These are phyloP conservation scores for Lumnitzera racemosa DNA, from an alignment of 345 rosid species.

Conservation along the genomic window DNA sequence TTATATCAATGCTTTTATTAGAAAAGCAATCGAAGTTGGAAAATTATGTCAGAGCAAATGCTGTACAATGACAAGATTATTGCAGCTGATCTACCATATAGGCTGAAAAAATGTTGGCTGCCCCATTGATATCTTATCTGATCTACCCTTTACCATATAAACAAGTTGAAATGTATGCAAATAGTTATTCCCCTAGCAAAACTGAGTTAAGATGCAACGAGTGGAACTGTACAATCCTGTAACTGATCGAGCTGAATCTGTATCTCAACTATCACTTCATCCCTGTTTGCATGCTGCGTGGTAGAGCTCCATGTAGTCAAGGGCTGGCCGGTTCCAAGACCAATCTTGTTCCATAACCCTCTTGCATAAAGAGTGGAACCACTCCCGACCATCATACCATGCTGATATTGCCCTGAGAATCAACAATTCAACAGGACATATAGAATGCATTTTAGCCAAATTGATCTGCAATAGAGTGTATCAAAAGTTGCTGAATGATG, in stretches of 20 bases:
- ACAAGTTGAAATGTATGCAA: slow-evolving; percentile 3
- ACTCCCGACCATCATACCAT: slow-evolving; percentile 67
- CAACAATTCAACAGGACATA: not conserved
- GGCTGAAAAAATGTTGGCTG: too few species aligned
- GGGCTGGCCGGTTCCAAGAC: slow-evolving; percentile 99
- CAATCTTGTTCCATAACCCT: slow-evolving; percentile 98
- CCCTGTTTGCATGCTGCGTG: slow-evolving; percentile 65
- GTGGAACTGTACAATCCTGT: slow-evolving; percentile 28
- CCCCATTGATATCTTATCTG: not conserved
- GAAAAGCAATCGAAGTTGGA: too few species aligned
- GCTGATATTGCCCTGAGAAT: slow-evolving; percentile 67
- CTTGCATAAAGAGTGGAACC: slow-evolving; percentile 65
- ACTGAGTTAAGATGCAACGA: not conserved
- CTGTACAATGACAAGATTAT: slow-evolving; percentile 4
- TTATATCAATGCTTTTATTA: too few species aligned
- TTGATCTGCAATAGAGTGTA: not conserved
- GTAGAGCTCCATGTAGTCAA: slow-evolving; percentile 92
- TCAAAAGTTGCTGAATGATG: not conserved
- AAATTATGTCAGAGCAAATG: too few species aligned
- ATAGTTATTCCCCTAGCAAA: not conserved
- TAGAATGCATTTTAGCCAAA: not conserved
- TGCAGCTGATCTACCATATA: slow-evolving; percentile 3
- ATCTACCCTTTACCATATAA: not conserved
- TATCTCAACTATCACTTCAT: not conserved
- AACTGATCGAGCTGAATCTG: slow-evolving; percentile 5